Evolutionary conservation across 2,329 filamentous ascomycete species (phyloP), one percentile per base, ranked within the genome.

Genomic region (Endothia cerciana): DNA sequence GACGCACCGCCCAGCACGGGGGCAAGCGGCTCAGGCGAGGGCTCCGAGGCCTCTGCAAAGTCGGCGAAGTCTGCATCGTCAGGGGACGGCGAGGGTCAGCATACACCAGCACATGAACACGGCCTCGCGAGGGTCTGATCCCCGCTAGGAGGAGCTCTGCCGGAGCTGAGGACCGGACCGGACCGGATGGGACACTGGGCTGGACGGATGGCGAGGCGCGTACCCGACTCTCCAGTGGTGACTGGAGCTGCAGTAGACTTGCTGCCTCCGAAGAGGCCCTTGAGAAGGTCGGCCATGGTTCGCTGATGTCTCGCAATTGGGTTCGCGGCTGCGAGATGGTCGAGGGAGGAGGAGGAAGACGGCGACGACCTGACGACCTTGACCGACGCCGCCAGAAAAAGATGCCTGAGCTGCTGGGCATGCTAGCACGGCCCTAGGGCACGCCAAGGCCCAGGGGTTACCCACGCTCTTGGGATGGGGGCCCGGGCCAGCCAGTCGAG

Each of bases 31-130:
- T 75, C 79, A 65, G 85, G 85, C 30, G 82, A 78, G 65, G 92
- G 89, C 25, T 91, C 88, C 70, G 93, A 87, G 72, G 89, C 90
- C 70, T 88, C 89, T 68, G 93, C 92, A 75, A 96, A 98, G 83
- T 97, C 94, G 80, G 92, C 93, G 78, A 97, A 97, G 81, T 97
- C 94, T 97, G 76, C 10, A 38, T 25, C n/a, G n/a, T 13, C 10
- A 28, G 22, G 13, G 22, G 13, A 7, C 25, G 28, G 58, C 64
- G 41, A 38, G n/a, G 8, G 45, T 55, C 47, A 51, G 47, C 47
- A 51, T 51, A 22, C 25, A 4, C 19, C 43, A 22, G 43, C 19
- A 47, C 13, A 47, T 7, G 19, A 47, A n/a, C 43, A 47, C 43
- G n/a, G n/a, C 43, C 11, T 47, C n/a, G 43, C 55, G 36, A 40